Evolutionary conservation across 768 basidiomycete species (phyloP), one percentile per base, ranked within the genome.

Genomic region (Mycena floridula): DNA sequence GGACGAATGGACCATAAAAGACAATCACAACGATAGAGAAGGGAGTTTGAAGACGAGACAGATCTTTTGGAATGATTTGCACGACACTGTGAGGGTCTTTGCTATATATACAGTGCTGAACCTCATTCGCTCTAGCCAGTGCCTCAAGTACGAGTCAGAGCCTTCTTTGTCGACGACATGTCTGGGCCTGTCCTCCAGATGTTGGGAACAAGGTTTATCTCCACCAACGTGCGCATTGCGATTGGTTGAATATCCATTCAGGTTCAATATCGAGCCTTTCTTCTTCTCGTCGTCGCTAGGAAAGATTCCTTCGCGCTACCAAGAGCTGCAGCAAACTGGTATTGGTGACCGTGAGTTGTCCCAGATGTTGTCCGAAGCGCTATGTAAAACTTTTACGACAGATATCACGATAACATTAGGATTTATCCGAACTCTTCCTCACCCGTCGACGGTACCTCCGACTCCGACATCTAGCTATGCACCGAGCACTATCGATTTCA

Each of bases 341-440:
- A 8, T 51, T 36, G 66, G 62, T 39, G 70, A 72, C 44, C 71
- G 70, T 72, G 42, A 45, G 70, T 58, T 25, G 22, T 37, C 37
- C 43, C 25, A 25, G 8, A 21, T 32, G 11, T 15, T 13, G 8
- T 30, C 8, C 11, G 9, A n/a, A n/a, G n/a, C n/a, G n/a, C n/a
- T n/a, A n/a, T n/a, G n/a, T n/a, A n/a, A n/a, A n/a, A n/a, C n/a
- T n/a, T n/a, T n/a, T n/a, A n/a, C n/a, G 26, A 22, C 42, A 73
- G 71, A 73, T 44, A 66, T 73, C 37, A 72, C 72, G 2, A 63
- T 73, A 25, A 66, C 67, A 5, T 56, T 73, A 5, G 63, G 62
- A 1, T 73, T 70, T 41, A 54, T 66, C 16, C 47, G 47, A 9
- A 43, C 37, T 11, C 36, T 43, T 25, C 37, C 47, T 8, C 26